Base-by-base conservation (phyloP, 208 protist species). In the Acanthamoeba polyphaga region DNA sequence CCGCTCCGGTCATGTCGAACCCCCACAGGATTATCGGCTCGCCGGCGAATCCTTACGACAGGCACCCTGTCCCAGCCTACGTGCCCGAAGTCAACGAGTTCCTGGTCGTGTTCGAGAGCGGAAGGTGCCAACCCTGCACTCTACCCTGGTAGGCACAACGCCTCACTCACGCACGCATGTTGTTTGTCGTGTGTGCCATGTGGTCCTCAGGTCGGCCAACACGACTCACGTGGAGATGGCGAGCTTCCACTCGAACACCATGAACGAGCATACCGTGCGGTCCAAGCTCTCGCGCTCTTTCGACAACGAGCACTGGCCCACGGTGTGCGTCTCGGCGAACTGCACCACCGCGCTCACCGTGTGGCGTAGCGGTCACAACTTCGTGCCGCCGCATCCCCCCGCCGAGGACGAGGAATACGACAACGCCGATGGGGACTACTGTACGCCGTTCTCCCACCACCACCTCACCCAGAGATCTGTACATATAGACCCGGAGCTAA, bases 271-370 rank as follows among this genome's bases (percentile, higher is more conserved):
- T n/a, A 24, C 15, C 1, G n/a, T 12, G 10, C 27, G 12, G 2
- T 74, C 43, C 29, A 7, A 38, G 66, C n/a, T 74, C 29, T 38
- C 8, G n/a, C 24, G 66, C 19, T 4, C 8, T 9, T 74, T 74
- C 29, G 29, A 19, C n/a, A 74, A 74, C 66, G 66, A 74, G 66
- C 66, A 74, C 66, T 74, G 66, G 66, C 66, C 66, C 8, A n/a
- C 17, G 29, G n/a, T 74, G 66, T 32, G 12, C n/a, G 66, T 74
- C 10, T 74, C 66, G n/a, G 15, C 24, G 12, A 74, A 74, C 66
- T 74, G 66, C 10, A 38, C 66, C n/a, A 74, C 66, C n/a, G 29
- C 15, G 29, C 29, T 74, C 12, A n/a, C 66, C 29, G 66, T 38
- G n/a, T 74, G 66, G 66, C 66, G 66, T 6, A 74, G 66, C 29